Conservation (phyloP, 768 basidiomycete species). For the Rickenella mellea region DNA sequence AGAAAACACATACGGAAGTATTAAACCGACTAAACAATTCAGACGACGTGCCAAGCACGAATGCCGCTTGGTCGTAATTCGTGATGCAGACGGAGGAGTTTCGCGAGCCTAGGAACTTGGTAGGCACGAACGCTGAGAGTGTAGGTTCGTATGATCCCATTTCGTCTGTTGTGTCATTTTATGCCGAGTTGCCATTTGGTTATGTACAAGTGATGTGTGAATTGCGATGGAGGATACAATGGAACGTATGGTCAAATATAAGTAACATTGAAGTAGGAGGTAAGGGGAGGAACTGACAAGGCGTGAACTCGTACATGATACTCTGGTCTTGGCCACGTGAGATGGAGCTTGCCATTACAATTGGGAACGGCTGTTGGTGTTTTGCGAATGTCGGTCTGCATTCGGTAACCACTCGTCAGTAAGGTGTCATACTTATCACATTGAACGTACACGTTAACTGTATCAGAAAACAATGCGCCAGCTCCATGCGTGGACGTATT, state of each 20-base stretch:
- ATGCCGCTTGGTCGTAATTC: slow-evolving; percentile 24
- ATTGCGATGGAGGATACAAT: no score
- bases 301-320: slow-evolving; percentile 24
- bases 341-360: slow-evolving; percentile 21
- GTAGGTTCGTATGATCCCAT: slow-evolving; percentile 33
- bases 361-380: slow-evolving; percentile 29
- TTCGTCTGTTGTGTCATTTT: slow-evolving; percentile 27
- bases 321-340: slow-evolving; percentile 18
- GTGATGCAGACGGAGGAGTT: slow-evolving; percentile 22
- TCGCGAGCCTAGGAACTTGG: slow-evolving; percentile 33
- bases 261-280: background rate
- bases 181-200: no score
- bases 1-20: background rate
- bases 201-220: no score
- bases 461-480: slow-evolving; percentile 24
- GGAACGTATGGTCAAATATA: background rate
- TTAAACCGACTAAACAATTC: slow-evolving; percentile 23
- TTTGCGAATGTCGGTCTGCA: slow-evolving; percentile 22
- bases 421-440: background rate
- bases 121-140: slow-evolving; percentile 34
- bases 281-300: slow-evolving; percentile 9
- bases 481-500: slow-evolving; percentile 21
- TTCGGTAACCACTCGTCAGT: background rate
- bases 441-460: slow-evolving; percentile 19
- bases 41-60: slow-evolving; percentile 33